Base-by-base conservation (phyloP, 352 stramenopile genomes). In the Achlya hypogyna region DNA sequence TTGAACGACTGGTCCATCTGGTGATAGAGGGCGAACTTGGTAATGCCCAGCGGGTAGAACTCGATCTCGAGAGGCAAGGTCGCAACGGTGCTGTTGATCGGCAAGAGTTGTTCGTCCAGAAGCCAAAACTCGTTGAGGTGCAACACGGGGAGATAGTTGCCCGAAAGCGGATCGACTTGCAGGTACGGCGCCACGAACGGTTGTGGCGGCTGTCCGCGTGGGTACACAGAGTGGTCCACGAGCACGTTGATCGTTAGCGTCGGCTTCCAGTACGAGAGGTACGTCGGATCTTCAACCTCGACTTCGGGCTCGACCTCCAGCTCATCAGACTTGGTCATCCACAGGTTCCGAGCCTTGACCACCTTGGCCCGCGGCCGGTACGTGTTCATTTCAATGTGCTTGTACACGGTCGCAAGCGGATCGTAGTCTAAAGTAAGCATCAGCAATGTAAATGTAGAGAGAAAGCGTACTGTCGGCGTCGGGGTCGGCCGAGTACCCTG, bases 91-190 rank as follows among this genome's bases (percentile, higher is more conserved):
- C 74, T 77, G 77, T 98, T 98, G 62, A 99, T 78, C 12, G 84
- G 71, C 34, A 94, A 63, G 25, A 98, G 64, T 45, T 93, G 79
- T 28, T 94, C 86, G 45, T 90, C 86, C 16, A 97, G 78, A 27
- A 95, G 69, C 95, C 95, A 98, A 73, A 98, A 98, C 53, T 98
- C 89, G 71, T 97, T 98, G 32, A 91, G 38, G 63, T 96, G 96
- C 10, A 98, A 62, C 40, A 97, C 81, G 0, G 95, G 93, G 62
- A 88, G 78, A 74, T 97, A 98, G 65, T 79, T 62, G 18, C 80
- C 71, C 4, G 73, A 71, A 5, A 79, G 71, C 31, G 84, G 71
- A 58, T 92, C 78, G 14, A 91, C 42, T 5, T 81, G 45, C 75
- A 94, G 78, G 62, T 77, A 75, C 10, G 77, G 75, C 4, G 72